phyloP scores from a whole-genome alignment of 1,139 yeast genomes.

The Nakaseomyces delphensis region DNA sequence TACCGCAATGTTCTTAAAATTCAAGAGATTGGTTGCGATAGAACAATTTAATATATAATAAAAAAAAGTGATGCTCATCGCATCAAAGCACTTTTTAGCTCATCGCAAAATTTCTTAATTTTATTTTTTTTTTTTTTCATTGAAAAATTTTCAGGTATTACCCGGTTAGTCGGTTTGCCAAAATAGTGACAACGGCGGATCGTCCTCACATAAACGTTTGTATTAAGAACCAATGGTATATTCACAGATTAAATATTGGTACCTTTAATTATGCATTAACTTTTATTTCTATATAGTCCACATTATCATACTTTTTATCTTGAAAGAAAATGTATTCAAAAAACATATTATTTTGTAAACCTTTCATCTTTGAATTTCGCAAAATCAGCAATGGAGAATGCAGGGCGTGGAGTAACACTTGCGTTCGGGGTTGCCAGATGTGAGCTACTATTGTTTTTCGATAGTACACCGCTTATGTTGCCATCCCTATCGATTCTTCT shows the following conservation, averaged over 20 bases:
- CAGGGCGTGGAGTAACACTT: constrained; percentile 13
- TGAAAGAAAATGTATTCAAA: too few species aligned
- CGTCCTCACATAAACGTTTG: too few species aligned
- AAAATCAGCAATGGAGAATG: constrained; percentile 28
- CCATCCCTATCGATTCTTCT: not conserved
- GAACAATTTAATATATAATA: too few species aligned
- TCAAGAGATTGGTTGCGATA: too few species aligned
- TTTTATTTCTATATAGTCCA: too few species aligned
- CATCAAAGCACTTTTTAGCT: constrained; percentile 8
- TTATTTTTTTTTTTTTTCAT: constrained; percentile 13
- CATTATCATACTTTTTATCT: too few species aligned
- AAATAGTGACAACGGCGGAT: not conserved
- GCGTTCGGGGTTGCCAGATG: not conserved
- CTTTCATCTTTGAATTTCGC: constrained; percentile 19
- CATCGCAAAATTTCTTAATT: constrained; percentile 14
- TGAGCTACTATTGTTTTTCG: constrained; percentile 1
- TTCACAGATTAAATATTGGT: too few species aligned
- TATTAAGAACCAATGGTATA: too few species aligned
- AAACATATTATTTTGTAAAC: constrained; percentile 12
- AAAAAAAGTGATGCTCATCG: constrained; percentile 23
- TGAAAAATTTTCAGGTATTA: constrained; percentile 1
- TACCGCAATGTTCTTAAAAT: not conserved
- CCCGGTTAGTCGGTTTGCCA: not conserved
- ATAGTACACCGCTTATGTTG: not conserved
- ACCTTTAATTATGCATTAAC: too few species aligned